Percentiles rank a stretch among this genome's conserved stretches.
These are phyloP conservation scores for Pholiota molesta DNA, from an alignment of 768 basidiomycete genomes.

Conservation along the genomic window DNA sequence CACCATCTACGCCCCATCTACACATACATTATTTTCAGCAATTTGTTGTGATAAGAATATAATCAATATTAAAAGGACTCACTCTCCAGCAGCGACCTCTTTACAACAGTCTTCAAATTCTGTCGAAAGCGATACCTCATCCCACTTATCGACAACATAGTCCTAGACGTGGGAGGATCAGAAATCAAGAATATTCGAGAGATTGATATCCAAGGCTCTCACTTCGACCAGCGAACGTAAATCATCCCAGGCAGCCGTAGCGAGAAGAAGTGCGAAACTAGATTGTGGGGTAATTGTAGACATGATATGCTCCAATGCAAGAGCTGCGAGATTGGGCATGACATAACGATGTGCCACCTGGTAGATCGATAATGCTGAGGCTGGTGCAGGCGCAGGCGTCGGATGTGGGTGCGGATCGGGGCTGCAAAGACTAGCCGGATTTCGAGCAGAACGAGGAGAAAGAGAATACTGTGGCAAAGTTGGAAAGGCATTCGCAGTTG, in stretches of 20 bases:
- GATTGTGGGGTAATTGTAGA: slow-evolving; percentile 64
- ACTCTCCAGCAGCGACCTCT: slow-evolving; percentile 78
- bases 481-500: slow-evolving; percentile 36
- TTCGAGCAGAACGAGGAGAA: slow-evolving; percentile 48
- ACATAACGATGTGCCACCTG: slow-evolving; percentile 77
- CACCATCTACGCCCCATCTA: slow-evolving; percentile 75
- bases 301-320: slow-evolving; percentile 77
- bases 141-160: slow-evolving; percentile 79
- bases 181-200: neutral
- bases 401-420: slow-evolving; percentile 78
- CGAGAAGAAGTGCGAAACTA: slow-evolving; percentile 70
- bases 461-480: slow-evolving; percentile 46
- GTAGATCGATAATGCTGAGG: slow-evolving; percentile 76
- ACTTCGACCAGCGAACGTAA: slow-evolving; percentile 64
- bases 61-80: slow-evolving; percentile 28
- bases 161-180: slow-evolving; percentile 43
- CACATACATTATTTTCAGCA: slow-evolving; percentile 1
- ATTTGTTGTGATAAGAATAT: neutral
- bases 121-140: slow-evolving; percentile 60
- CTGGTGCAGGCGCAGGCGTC: slow-evolving; percentile 59
- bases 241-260: slow-evolving; percentile 70
- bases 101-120: slow-evolving; percentile 74
- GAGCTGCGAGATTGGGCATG: slow-evolving; percentile 63
- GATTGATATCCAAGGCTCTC: slow-evolving; percentile 20
- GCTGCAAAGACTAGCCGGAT: slow-evolving; percentile 30